These are phyloP conservation scores for Ceratonia siliqua DNA, from an alignment of 306 rosid genomes.

Conservation along the genomic window DNA sequence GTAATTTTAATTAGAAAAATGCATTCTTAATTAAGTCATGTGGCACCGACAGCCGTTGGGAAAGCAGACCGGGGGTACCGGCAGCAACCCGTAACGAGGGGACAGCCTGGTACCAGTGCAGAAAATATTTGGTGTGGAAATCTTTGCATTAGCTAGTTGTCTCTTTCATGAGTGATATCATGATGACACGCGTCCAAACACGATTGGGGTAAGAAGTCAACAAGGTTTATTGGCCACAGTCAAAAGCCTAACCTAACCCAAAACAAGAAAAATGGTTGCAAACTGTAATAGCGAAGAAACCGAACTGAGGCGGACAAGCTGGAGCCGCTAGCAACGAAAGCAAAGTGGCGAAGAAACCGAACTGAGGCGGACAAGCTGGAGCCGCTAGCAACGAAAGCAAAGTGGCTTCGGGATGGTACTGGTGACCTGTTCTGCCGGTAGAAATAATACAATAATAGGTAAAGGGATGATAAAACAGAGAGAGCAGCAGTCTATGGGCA, in stretches of 20 bases:
- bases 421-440: slow-evolving; percentile 45
- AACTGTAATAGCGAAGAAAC: not conserved
- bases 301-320: not conserved
- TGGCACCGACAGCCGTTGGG: slow-evolving; percentile 53
- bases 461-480: slow-evolving; percentile 28
- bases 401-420: not conserved
- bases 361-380: not conserved
- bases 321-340: not conserved
- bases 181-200: not conserved
- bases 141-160: not conserved
- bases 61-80: slow-evolving; percentile 27
- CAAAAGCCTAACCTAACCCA: too few species aligned
- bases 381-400: not conserved
- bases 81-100: slow-evolving; percentile 31
- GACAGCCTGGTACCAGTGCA: slow-evolving; percentile 45
- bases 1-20: not conserved
- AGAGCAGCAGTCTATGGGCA: not conserved
- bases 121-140: not conserved
- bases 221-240: not conserved
- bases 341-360: not conserved
- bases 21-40: slow-evolving; percentile 7
- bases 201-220: not conserved
- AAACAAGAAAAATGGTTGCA: too few species aligned
- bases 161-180: not conserved
- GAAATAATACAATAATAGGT: slow-evolving; percentile 4